phyloP scores from a whole-genome alignment of 2,329 filamentous ascomycete species.

The Helotiales sp. region DNA sequence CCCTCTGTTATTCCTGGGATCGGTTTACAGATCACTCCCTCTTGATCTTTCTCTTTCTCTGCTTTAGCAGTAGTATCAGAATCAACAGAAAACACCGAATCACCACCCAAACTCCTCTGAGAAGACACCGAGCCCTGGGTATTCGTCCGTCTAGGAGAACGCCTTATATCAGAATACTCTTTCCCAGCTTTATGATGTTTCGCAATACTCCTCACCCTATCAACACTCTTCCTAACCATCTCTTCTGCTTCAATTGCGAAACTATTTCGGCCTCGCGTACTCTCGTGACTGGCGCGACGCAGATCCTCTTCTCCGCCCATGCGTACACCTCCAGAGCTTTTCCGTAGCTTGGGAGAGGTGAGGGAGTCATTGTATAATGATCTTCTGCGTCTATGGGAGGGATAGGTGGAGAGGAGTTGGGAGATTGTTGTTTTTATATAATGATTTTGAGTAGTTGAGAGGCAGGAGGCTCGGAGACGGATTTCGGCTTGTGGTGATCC shows the following conservation, averaged over 20 bases:
- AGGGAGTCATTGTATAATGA: constrained; percentile 20
- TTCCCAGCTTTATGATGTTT: constrained; percentile 12
- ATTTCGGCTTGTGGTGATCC: constrained; percentile 68
- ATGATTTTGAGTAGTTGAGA: constrained; percentile 61
- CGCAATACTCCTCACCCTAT: constrained; percentile 37
- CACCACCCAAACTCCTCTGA: constrained; percentile 33
- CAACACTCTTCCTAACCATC: constrained; percentile 40
- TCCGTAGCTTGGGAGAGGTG: constrained; percentile 18
- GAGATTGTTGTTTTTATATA: constrained; percentile 23
- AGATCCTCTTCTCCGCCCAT: constrained; percentile 36
- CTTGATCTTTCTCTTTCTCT: background rate
- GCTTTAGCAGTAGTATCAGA: constrained; percentile 6
- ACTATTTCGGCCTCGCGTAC: constrained; percentile 21
- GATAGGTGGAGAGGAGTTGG: constrained; percentile 15
- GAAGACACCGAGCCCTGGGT: constrained; percentile 23
- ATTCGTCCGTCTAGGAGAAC: constrained; percentile 33
- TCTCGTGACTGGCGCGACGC: constrained; percentile 39
- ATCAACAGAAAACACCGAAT: constrained; percentile 11
- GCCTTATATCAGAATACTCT: constrained; percentile 12
- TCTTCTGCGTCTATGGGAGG: constrained; percentile 13
- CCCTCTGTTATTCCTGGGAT: constrained; percentile 23
- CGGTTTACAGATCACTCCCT: constrained; percentile 7
- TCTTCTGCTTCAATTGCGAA: constrained; percentile 35
- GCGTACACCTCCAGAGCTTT: constrained; percentile 26
- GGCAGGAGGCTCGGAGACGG: constrained; percentile 63